Evolutionary conservation across 495 filamentous ascomycete genomes (phyloP).

Genomic region (Aspergillus haitiensis): DNA sequence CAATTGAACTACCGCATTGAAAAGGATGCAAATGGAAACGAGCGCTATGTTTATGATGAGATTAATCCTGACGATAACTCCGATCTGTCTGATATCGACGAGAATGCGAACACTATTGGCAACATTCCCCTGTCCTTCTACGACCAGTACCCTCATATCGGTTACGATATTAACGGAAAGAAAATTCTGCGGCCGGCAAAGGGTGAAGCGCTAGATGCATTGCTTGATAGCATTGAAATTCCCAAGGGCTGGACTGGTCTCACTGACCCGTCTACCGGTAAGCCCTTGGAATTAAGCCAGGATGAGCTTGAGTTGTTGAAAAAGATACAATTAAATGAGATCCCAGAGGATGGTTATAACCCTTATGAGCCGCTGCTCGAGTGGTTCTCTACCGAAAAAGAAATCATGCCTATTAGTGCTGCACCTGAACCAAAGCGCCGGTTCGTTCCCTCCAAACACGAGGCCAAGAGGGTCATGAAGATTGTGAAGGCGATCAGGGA

Average conservation of each 20-base stretch:
- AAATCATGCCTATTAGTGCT: slow-evolving; percentile 91
- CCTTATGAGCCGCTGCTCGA: slow-evolving; percentile 91
- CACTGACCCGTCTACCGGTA: slow-evolving; percentile 88
- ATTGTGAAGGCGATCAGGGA: slow-evolving; percentile 93
- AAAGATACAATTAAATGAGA: slow-evolving; percentile 87
- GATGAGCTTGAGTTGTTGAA: slow-evolving; percentile 87
- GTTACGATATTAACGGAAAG: slow-evolving; percentile 98
- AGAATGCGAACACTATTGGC: slow-evolving; percentile 84
- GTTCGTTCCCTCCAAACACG: slow-evolving; percentile 97
- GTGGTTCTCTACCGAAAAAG: slow-evolving; percentile 86
- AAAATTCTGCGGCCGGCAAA: slow-evolving; percentile 94
- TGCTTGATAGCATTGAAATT: slow-evolving; percentile 95
- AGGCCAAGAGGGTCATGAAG: slow-evolving; percentile 96
- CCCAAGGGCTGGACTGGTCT: slow-evolving; percentile 97
- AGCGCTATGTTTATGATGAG: slow-evolving; percentile 77
- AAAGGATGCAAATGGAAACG: slow-evolving; percentile 71
- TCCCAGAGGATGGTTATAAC: slow-evolving; percentile 83
- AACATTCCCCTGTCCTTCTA: slow-evolving; percentile 94
- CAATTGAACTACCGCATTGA: slow-evolving; percentile 49
- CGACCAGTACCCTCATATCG: slow-evolving; percentile 96
- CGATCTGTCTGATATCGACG: slow-evolving; percentile 83
- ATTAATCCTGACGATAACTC: slow-evolving; percentile 96
- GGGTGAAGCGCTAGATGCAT: slow-evolving; percentile 88
- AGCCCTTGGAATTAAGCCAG: slow-evolving; percentile 80
- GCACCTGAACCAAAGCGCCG: slow-evolving; percentile 95